phyloP scores from a whole-genome alignment of 2,329 filamentous ascomycete genomes.

The Colletotrichum neosansevieriae region DNA sequence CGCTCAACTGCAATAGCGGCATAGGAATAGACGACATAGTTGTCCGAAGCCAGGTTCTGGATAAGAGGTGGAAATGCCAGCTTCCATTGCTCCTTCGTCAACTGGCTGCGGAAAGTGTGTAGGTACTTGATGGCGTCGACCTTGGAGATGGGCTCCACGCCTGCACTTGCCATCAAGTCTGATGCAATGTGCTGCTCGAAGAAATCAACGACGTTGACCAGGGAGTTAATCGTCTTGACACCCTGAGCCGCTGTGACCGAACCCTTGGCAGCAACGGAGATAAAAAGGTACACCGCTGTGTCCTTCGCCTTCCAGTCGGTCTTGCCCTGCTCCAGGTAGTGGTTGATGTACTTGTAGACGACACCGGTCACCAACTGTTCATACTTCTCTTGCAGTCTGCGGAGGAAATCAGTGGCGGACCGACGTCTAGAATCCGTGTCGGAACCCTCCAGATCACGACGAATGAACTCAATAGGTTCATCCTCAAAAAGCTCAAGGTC shows the following conservation, averaged over 20 bases:
- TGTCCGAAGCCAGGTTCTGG: conserved; percentile 87
- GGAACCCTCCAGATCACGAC: conserved; percentile 93
- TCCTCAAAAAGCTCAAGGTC: conserved; percentile 98
- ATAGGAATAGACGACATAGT: conserved; percentile 98
- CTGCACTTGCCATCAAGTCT: conserved; percentile 80
- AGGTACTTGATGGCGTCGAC: conserved; percentile 99
- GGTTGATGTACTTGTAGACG: conserved; percentile 87
- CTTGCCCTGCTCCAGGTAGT: conserved; percentile 85
- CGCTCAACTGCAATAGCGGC: conserved; percentile 97
- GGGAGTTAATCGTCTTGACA: conserved; percentile 88
- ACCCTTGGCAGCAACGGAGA: conserved; percentile 93
- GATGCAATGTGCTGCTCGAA: conserved; percentile 92
- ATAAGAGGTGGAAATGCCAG: conserved; percentile 90
- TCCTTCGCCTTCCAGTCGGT: conserved; percentile 97
- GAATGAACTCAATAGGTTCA: conserved; percentile 98
- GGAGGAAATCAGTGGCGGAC: conserved; percentile 94
- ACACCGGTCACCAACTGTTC: conserved; percentile 86
- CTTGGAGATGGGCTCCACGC: conserved; percentile 86
- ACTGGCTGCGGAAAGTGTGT: conserved; percentile 94
- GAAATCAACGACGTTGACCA: conserved; percentile 92
- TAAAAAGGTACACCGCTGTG: conserved; percentile 96
- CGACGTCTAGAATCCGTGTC: conserved; percentile 93
- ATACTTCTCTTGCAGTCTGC: conserved; percentile 89
- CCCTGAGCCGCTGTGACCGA: conserved; percentile 88
- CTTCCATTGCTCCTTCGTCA: conserved; percentile 93